Conservation (phyloP, 1,139 yeast species). For the Meyerozyma smithsonii region DNA sequence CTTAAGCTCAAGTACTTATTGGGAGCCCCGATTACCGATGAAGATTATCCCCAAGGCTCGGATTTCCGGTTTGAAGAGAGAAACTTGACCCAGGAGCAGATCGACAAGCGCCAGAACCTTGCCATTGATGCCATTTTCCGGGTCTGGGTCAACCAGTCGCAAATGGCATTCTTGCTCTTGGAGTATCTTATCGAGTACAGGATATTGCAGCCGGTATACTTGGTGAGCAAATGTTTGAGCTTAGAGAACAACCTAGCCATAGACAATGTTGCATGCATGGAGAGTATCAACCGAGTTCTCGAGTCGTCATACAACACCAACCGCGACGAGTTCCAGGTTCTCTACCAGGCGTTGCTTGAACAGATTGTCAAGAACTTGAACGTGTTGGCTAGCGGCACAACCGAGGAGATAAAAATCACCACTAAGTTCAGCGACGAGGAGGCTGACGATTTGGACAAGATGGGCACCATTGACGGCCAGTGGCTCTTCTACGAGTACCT, state of each 20-base stretch:
- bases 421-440: slow-evolving; percentile 23
- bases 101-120: slow-evolving; percentile 31
- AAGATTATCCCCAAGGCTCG: slow-evolving; percentile 24
- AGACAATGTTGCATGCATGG: slow-evolving; percentile 45
- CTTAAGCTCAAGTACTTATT: slow-evolving; percentile 44
- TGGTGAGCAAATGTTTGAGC: slow-evolving; percentile 41
- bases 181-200: slow-evolving; percentile 56
- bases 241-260: slow-evolving; percentile 30
- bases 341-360: slow-evolving; percentile 30
- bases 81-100: slow-evolving; percentile 35
- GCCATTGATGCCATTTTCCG: slow-evolving; percentile 64
- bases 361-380: slow-evolving; percentile 36
- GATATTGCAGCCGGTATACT: slow-evolving; percentile 37
- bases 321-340: slow-evolving; percentile 16
- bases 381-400: slow-evolving; percentile 18
- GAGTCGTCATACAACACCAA: slow-evolving; percentile 13
- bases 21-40: slow-evolving; percentile 28
- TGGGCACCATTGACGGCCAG: slow-evolving; percentile 28
- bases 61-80: slow-evolving; percentile 30
- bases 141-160: slow-evolving; percentile 79
- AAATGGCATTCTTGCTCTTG: slow-evolving; percentile 69
- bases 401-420: slow-evolving; percentile 19
- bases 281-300: slow-evolving; percentile 38
- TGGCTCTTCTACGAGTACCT: slow-evolving; percentile 43
- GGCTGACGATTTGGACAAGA: slow-evolving; percentile 18